Evolutionary conservation across 2,329 filamentous ascomycete genomes (phyloP).

Genomic region (Microcera coccophila): DNA sequence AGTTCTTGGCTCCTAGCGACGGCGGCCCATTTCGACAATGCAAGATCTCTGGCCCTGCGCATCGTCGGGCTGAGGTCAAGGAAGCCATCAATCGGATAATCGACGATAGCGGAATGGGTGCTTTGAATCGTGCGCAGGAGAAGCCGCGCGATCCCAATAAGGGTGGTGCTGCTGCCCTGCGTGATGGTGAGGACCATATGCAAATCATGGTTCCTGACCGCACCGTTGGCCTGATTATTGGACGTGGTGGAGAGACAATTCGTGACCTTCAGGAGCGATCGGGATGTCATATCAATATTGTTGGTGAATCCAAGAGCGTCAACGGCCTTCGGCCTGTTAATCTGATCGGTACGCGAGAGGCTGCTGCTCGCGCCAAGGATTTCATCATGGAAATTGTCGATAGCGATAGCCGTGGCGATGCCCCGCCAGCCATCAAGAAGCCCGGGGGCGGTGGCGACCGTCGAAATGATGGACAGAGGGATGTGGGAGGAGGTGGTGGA

Average conservation of each 20-base stretch:
- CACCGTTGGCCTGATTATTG: constrained; percentile 89
- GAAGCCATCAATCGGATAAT: constrained; percentile 83
- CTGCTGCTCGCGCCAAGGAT: constrained; percentile 75
- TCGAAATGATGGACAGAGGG: constrained; percentile 32
- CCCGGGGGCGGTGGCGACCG: constrained; percentile 22
- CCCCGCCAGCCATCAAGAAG: constrained; percentile 30
- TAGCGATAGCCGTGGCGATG: constrained; percentile 69
- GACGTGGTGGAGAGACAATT: constrained; percentile 89
- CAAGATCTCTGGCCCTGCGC: constrained; percentile 73
- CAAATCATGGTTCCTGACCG: constrained; percentile 95
- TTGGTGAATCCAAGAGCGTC: constrained; percentile 87
- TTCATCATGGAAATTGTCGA: constrained; percentile 92
- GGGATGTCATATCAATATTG: constrained; percentile 94
- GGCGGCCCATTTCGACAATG: constrained; percentile 74
- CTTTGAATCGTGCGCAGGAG: constrained; percentile 42
- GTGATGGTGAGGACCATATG: constrained; percentile 78
- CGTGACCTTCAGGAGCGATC: constrained; percentile 86
- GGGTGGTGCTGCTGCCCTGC: constrained; percentile 48
- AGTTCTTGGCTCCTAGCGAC: constrained; percentile 77
- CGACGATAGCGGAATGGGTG: constrained; percentile 63
- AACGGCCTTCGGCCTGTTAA: constrained; percentile 88
- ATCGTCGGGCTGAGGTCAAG: constrained; percentile 73
- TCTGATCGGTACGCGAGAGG: constrained; percentile 73
- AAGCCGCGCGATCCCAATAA: constrained; percentile 38
- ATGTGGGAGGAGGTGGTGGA: constrained; percentile 35